Conservation (phyloP, 2,329 filamentous ascomycete species). For the Ophiostoma ips region DNA sequence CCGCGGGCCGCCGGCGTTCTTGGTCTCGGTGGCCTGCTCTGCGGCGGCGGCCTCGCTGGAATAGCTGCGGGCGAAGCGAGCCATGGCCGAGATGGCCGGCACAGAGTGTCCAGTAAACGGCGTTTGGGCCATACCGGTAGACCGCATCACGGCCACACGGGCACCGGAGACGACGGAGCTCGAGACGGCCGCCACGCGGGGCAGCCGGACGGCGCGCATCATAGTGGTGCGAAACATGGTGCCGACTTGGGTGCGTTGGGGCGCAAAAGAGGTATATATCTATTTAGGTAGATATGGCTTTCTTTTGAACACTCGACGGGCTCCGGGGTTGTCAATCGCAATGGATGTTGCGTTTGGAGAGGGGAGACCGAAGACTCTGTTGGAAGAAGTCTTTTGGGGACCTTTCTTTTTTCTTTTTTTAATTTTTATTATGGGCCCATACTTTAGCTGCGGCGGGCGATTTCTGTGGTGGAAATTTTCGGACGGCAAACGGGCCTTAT, state of each 20-base stretch:
- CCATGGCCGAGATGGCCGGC: neutral
- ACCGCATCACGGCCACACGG: neutral
- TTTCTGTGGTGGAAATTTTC: conserved; percentile 6
- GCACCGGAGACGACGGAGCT: conserved; percentile 2
- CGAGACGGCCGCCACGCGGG: conserved; percentile 6
- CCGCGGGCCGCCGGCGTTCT: no score
- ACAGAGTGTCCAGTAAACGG: neutral
- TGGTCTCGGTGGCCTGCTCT: neutral
- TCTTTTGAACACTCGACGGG: neutral
- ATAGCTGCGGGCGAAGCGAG: conserved; percentile 7
- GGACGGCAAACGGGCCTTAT: conserved; percentile 6
- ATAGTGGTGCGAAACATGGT: conserved; percentile 13
- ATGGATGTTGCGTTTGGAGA: neutral
- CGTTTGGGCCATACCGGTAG: neutral
- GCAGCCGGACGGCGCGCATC: conserved; percentile 11
- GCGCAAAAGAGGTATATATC: neutral
- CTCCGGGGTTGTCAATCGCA: neutral
- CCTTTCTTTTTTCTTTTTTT: neutral
- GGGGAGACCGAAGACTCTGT: neutral
- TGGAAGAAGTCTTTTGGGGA: neutral
- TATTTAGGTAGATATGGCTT: neutral
- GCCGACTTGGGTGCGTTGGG: neutral
- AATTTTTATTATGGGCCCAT: neutral
- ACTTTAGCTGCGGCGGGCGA: neutral
- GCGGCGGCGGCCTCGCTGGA: neutral